phyloP scores from a whole-genome alignment of 805 yeast genomes.

The Candida endomychidarum region DNA sequence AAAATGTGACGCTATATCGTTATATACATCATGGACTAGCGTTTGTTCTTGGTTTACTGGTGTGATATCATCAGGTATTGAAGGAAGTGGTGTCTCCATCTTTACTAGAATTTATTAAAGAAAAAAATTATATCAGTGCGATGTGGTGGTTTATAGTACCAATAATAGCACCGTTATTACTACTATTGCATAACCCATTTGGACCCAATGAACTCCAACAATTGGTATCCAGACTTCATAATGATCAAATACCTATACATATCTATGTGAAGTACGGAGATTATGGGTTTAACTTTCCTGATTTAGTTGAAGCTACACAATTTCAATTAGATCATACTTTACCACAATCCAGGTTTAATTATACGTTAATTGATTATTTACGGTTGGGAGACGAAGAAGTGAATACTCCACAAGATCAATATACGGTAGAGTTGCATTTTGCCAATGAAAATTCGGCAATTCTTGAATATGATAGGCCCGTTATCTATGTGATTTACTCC shows the following conservation, averaged over 20 bases:
- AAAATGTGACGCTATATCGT: conserved; percentile 89
- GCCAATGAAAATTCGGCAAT: conserved; percentile 9
- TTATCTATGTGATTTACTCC: conserved; percentile 42
- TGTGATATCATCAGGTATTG: conserved; percentile 24
- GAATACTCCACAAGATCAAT: conserved; percentile 9
- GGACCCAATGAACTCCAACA: neutral
- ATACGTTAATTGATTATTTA: conserved; percentile 5
- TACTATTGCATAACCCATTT: neutral
- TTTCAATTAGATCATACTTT: conserved; percentile 20
- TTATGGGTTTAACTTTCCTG: conserved; percentile 60
- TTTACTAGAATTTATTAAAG: neutral
- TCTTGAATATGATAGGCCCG: conserved; percentile 29
- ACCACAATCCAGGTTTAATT: conserved; percentile 4
- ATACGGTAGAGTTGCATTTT: conserved; percentile 10
- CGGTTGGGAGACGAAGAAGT: conserved; percentile 12
- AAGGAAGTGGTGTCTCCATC: conserved; percentile 8
- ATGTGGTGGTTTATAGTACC: conserved; percentile 15
- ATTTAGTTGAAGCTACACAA: conserved; percentile 53
- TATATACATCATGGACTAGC: conserved; percentile 89
- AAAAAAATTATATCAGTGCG: conserved; percentile 4
- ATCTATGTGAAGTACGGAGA: conserved; percentile 30
- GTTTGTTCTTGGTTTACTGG: conserved; percentile 66
- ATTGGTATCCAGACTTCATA: neutral
- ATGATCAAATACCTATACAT: conserved; percentile 18
- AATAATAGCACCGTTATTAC: conserved; percentile 1